Conservation (phyloP, 73 alveolate species). For the Paramecium sonneborni region DNA sequence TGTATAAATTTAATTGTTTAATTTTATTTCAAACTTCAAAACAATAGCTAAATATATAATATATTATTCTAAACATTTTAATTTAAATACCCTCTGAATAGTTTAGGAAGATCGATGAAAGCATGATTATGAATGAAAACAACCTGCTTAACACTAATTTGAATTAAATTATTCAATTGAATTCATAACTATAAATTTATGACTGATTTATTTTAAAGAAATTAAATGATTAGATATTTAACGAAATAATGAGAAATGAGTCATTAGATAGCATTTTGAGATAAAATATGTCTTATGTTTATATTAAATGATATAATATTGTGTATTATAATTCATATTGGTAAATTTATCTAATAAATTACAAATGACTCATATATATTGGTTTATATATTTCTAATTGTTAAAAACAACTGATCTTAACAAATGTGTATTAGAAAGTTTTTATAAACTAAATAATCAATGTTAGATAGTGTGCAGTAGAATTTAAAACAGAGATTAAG, state of each 20-base stretch:
- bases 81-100: neutral
- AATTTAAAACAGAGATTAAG: neutral
- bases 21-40: neutral
- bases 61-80: neutral
- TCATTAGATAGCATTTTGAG: too few relatives aligned
- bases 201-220: too few relatives aligned
- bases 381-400: neutral
- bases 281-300: too few relatives aligned
- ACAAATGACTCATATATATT: neutral
- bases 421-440: neutral
- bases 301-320: neutral
- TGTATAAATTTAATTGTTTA: neutral
- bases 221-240: too few relatives aligned
- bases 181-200: too few relatives aligned
- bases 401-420: neutral
- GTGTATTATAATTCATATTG: neutral
- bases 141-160: neutral
- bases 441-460: neutral
- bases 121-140: neutral
- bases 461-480: neutral
- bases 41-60: neutral
- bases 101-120: neutral
- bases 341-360: neutral
- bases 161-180: too few relatives aligned
- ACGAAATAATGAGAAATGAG: neutral